These are phyloP conservation scores for Scenedesmus sp. DNA, from an alignment of 163 green algal species.

Conservation along the genomic window DNA sequence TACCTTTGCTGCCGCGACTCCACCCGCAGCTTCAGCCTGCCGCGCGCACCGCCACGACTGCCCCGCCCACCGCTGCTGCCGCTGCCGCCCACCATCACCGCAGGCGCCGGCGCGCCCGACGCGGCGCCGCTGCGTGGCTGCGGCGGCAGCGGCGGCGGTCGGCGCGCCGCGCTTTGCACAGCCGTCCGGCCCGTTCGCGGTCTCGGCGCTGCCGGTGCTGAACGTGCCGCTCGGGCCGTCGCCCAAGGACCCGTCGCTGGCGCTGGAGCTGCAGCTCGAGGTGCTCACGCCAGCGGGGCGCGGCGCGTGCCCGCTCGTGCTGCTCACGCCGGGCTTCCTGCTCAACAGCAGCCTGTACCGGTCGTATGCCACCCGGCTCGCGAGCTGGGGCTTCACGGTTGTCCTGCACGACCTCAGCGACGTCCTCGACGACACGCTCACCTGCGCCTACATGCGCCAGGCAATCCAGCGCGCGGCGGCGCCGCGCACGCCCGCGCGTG, in stretches of 20 bases:
- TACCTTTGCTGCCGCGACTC: too few species aligned
- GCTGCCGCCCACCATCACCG: too few species aligned
- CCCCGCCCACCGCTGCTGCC: too few species aligned
- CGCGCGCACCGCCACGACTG: too few species aligned
- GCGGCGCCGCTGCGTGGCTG: too few species aligned
- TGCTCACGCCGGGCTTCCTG: slow-evolving; percentile 86
- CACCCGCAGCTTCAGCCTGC: too few species aligned
- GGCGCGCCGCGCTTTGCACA: slow-evolving; percentile 15
- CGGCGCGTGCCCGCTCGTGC: slow-evolving; percentile 69
- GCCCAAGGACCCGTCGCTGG: slow-evolving; percentile 20
- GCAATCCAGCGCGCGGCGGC: background rate
- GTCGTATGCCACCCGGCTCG: slow-evolving; percentile 75
- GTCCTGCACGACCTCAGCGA: slow-evolving; percentile 34
- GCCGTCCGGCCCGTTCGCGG: background rate
- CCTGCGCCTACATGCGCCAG: slow-evolving; percentile 31
- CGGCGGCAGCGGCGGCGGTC: too few species aligned
- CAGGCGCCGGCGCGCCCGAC: too few species aligned
- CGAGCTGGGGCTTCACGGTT: slow-evolving; percentile 27
- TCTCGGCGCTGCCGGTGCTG: slow-evolving; percentile 1
- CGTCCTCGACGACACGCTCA: slow-evolving; percentile 41
- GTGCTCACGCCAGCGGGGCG: background rate
- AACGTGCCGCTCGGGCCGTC: slow-evolving; percentile 29
- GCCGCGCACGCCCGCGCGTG: too few species aligned
- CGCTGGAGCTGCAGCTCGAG: slow-evolving; percentile 28
- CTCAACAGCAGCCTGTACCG: slow-evolving; percentile 76